Evolutionary conservation across 371 early-diverging fungal genomes (phyloP).

Genomic region (Apophysomyces sp.): DNA sequence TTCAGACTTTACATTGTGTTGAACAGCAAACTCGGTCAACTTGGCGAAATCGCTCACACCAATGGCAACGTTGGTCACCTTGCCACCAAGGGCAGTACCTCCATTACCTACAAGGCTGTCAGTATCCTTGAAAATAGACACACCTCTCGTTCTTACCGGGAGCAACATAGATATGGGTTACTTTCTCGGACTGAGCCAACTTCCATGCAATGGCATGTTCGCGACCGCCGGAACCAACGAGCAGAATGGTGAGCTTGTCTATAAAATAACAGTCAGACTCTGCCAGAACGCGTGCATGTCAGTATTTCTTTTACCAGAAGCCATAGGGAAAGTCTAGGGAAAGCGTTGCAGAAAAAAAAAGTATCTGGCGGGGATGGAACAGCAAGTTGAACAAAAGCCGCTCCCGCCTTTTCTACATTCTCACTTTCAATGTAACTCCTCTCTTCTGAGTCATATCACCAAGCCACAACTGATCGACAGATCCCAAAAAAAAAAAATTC

Average conservation of each 20-base stretch:
- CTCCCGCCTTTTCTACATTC: neutral
- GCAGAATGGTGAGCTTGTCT: conserved; percentile 74
- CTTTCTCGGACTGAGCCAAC: conserved; percentile 75
- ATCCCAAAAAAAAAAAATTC: neutral
- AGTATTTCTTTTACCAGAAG: no score
- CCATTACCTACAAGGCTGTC: conserved; percentile 90
- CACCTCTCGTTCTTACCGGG: conserved; percentile 64
- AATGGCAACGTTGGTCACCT: conserved; percentile 81
- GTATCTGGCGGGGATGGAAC: neutral
- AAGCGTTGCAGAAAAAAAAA: neutral
- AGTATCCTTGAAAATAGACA: conserved; percentile 10
- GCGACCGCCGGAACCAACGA: conserved; percentile 95
- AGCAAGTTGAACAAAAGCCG: neutral
- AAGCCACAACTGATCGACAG: neutral
- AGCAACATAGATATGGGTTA: conserved; percentile 85
- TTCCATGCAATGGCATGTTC: conserved; percentile 97
- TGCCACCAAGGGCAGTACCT: conserved; percentile 77
- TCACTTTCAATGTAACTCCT: neutral
- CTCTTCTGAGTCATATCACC: conserved; percentile 1
- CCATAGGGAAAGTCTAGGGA: neutral
- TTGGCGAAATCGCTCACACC: conserved; percentile 71
- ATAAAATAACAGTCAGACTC: no score
- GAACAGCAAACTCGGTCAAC: conserved; percentile 76
- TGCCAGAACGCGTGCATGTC: no score
- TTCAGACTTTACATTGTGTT: conserved; percentile 63